Evolutionary conservation across 352 stramenopile genomes (phyloP).

Genomic region (Elongisporangium anandrum): DNA sequence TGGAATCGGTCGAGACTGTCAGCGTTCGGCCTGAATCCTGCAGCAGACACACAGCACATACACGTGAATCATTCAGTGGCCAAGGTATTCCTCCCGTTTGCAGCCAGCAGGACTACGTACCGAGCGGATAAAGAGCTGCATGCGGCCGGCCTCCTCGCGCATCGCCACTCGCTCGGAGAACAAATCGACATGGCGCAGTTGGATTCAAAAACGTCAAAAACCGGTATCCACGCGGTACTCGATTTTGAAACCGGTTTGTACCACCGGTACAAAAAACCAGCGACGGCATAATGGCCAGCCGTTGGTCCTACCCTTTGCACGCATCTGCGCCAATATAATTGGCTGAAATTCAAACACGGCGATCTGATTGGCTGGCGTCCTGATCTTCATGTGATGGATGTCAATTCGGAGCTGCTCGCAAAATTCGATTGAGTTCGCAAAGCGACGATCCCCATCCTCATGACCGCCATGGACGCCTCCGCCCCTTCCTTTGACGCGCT

Average conservation of each 20-base stretch:
- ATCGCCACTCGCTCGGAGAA: background rate
- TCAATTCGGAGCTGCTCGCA: background rate
- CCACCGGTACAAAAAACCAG: background rate
- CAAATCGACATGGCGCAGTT: background rate
- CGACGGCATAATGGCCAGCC: background rate
- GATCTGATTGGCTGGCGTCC: constrained; percentile 18
- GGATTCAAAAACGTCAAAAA: background rate
- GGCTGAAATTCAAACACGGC: constrained; percentile 7
- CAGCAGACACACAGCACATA: constrained; percentile 2
- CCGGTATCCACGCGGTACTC: background rate
- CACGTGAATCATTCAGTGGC: background rate
- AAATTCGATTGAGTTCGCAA: constrained; percentile 9
- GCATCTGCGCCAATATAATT: constrained; percentile 9
- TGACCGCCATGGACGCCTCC: constrained; percentile 18
- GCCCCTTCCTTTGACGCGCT: constrained; percentile 63
- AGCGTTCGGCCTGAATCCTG: constrained; percentile 39
- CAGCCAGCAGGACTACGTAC: constrained; percentile 17
- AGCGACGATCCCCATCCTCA: constrained; percentile 5
- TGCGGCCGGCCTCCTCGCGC: constrained; percentile 6
- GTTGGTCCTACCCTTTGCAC: background rate
- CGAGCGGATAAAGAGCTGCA: constrained; percentile 72
- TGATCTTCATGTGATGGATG: constrained; percentile 2
- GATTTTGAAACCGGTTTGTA: background rate
- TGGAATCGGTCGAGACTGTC: constrained; percentile 22
- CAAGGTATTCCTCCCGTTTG: background rate